phyloP scores from a whole-genome alignment of 306 rosid genomes.

The Leucaena leucocephala region DNA sequence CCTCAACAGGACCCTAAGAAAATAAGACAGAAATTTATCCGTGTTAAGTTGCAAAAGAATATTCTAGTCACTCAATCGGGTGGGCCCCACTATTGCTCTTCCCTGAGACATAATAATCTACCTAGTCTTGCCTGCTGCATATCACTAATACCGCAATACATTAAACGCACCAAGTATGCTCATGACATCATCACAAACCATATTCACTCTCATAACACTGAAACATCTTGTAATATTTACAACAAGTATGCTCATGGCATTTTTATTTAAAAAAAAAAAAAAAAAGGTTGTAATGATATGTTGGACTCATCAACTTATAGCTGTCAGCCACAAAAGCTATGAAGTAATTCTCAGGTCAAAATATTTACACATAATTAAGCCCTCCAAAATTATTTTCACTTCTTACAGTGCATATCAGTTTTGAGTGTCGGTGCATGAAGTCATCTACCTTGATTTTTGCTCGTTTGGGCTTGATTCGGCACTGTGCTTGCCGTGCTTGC shows the following conservation, averaged over 20 bases:
- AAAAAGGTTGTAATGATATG: not conserved
- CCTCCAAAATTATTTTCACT: not conserved
- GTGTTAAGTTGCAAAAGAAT: not conserved
- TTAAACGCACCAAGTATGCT: conserved; percentile 5
- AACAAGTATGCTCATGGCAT: not conserved
- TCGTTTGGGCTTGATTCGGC: conserved; percentile 45
- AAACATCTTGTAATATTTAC: not conserved
- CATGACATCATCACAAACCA: not conserved
- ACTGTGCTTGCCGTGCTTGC: conserved; percentile 55
- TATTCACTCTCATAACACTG: not conserved
- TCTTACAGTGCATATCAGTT: not conserved
- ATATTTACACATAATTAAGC: not conserved
- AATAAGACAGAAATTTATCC: not conserved
- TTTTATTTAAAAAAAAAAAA: not conserved
- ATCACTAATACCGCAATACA: not conserved
- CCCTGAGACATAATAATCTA: not conserved
- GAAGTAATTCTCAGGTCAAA: not conserved
- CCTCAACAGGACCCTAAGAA: not conserved
- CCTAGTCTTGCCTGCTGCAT: not conserved
- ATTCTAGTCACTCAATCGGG: not conserved
- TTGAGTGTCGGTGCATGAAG: conserved; percentile 30
- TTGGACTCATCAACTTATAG: not conserved
- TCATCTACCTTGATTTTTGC: conserved; percentile 35
- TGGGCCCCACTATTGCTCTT: not conserved
- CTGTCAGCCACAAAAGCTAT: not conserved